Evolutionary conservation across 768 basidiomycete species (phyloP).

Genomic region (Kwoniella shandongensis): DNA sequence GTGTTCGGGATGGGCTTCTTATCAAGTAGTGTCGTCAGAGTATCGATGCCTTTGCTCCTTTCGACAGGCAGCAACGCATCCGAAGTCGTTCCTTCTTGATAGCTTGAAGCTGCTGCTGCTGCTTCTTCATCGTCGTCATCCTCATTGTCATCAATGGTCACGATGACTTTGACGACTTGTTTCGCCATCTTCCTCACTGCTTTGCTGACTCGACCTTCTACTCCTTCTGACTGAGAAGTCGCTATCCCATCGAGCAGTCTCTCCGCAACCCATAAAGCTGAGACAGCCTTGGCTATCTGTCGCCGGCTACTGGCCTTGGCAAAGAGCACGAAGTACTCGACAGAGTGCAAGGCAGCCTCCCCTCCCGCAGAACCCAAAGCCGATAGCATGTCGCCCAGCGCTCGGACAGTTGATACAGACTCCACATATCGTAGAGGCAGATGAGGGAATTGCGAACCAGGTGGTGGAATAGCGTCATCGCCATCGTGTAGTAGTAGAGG

Average conservation of each 20-base stretch:
- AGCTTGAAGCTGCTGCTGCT: not conserved
- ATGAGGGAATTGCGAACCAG: constrained; percentile 28
- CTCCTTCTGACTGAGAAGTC: constrained; percentile 23
- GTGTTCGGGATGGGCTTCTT: constrained; percentile 43
- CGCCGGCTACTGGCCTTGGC: constrained; percentile 60
- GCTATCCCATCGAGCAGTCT: constrained; percentile 73
- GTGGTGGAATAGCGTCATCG: not conserved
- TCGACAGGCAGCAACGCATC: constrained; percentile 59
- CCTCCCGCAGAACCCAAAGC: constrained; percentile 69
- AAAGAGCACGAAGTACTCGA: constrained; percentile 76
- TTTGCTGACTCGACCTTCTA: constrained; percentile 53
- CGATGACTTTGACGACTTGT: constrained; percentile 63
- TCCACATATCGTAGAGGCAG: constrained; percentile 46
- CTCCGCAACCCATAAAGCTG: constrained; percentile 80
- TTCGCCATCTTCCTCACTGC: constrained; percentile 67
- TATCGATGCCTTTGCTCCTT: constrained; percentile 65
- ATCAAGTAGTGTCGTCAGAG: constrained; percentile 60
- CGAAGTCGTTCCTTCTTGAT: constrained; percentile 15
- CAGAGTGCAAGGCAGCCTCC: constrained; percentile 64
- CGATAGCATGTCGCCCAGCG: constrained; percentile 71
- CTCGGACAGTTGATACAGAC: constrained; percentile 51
- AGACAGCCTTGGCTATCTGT: constrained; percentile 56
- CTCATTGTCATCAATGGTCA: constrained; percentile 69
- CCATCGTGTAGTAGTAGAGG: constrained; percentile 2
- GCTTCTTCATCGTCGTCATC: constrained; percentile 49